Percentiles rank a stretch among this genome's conserved stretches.
Conservation (phyloP, 2,329 filamentous ascomycete genomes). For the Emmonsiellopsis sp. region DNA sequence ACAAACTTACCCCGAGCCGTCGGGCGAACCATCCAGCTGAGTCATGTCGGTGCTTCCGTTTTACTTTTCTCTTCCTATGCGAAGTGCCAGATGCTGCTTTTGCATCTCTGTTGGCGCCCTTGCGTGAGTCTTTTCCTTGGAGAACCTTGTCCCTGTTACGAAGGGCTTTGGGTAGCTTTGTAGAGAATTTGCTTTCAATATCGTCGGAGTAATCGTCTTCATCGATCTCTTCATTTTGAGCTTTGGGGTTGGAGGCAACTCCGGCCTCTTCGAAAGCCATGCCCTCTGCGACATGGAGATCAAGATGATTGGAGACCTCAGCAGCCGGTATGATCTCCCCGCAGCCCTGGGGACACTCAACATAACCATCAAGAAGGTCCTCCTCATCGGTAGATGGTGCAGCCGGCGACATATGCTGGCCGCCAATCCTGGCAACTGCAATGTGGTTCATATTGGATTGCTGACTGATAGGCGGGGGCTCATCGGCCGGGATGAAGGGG, state of each 20-base stretch:
- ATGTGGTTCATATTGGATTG: not conserved
- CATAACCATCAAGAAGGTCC: slow-evolving; percentile 29
- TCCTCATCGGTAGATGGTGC: slow-evolving; percentile 1
- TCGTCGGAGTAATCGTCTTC: slow-evolving; percentile 5
- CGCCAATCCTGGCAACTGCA: too few species aligned
- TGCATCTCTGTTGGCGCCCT: slow-evolving; percentile 23
- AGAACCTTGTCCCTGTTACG: slow-evolving; percentile 17
- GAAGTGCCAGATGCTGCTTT: slow-evolving; percentile 16
- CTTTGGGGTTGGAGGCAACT: not conserved
- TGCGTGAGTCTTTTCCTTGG: slow-evolving; percentile 8
- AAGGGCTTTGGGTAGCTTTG: slow-evolving; percentile 13
- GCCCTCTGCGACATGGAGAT: slow-evolving; percentile 47
- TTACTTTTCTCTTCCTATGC: slow-evolving; percentile 14
- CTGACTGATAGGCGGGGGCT: not conserved
- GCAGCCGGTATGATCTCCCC: slow-evolving; percentile 45
- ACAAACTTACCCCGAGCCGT: slow-evolving; percentile 14
- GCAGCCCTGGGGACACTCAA: slow-evolving; percentile 50
- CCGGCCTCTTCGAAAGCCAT: slow-evolving; percentile 33
- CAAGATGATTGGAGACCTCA: slow-evolving; percentile 50
- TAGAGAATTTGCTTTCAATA: slow-evolving; percentile 12
- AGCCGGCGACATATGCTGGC: too few species aligned
- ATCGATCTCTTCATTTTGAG: not conserved
- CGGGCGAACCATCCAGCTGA: slow-evolving; percentile 4
- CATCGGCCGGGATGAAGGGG: slow-evolving; percentile 16
- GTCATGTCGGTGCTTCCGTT: slow-evolving; percentile 2